Conservation (phyloP, 1,284 basidiomycete genomes). For the Termitomyces sp. region DNA sequence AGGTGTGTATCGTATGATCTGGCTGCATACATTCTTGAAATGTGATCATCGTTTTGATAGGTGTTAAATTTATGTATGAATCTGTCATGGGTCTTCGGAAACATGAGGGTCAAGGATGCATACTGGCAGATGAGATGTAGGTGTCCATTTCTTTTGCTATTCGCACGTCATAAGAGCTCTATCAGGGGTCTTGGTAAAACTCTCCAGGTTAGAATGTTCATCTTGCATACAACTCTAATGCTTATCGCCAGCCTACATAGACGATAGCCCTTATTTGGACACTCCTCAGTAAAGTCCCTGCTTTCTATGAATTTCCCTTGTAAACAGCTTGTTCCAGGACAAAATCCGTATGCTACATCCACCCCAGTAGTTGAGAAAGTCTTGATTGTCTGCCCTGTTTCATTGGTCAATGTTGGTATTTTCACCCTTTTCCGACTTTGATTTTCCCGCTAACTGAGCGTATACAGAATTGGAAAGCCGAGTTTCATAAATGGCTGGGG, state of each 20-base stretch:
- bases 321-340: slow-evolving; percentile 43
- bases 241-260: slow-evolving; percentile 31
- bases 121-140: slow-evolving; percentile 97
- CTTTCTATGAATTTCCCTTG: slow-evolving; percentile 4
- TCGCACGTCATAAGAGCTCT: slow-evolving; percentile 12
- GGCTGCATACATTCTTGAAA: neutral
- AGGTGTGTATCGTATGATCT: slow-evolving; percentile 40
- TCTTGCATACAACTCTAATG: neutral
- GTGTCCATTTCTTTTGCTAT: slow-evolving; percentile 24
- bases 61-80: slow-evolving; percentile 90
- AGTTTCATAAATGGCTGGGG: slow-evolving; percentile 95
- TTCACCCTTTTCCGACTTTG: neutral
- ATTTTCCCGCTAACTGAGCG: neutral
- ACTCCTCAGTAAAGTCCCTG: slow-evolving; percentile 61
- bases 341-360: slow-evolving; percentile 73
- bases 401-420: slow-evolving; percentile 70
- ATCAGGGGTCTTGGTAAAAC: slow-evolving; percentile 92
- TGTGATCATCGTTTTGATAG: slow-evolving; percentile 28
- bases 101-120: slow-evolving; percentile 88
- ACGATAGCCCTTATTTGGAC: slow-evolving; percentile 89
- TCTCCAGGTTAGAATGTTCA: slow-evolving; percentile 47
- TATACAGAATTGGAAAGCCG: slow-evolving; percentile 87
- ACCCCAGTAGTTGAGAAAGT: slow-evolving; percentile 69
- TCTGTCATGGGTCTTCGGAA: slow-evolving; percentile 92
- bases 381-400: slow-evolving; percentile 92